phyloP scores from a whole-genome alignment of 306 rosid genomes.

The Fragaria vesca region DNA sequence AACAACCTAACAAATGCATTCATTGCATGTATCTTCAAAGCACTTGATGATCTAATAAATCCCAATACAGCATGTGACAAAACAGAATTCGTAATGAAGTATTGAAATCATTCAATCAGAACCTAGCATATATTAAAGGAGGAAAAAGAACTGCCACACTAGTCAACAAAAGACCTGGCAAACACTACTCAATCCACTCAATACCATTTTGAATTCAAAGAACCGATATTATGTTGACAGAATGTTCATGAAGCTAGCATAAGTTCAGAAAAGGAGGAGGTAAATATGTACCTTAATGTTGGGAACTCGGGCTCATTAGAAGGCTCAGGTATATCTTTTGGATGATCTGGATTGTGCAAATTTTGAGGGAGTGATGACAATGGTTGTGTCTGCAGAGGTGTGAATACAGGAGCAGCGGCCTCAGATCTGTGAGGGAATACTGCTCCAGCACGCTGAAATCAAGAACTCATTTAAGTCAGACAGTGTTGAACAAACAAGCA shows the following conservation, averaged over 20 bases:
- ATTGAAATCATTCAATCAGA: conserved; percentile 14
- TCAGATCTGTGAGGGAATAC: conserved; percentile 86
- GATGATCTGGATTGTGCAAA: conserved; percentile 48
- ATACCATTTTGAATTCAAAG: conserved; percentile 18
- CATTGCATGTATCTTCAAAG: background rate
- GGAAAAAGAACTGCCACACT: background rate
- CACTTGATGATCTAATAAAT: conserved; percentile 13
- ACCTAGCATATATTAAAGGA: background rate
- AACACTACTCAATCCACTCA: background rate
- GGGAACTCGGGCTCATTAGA: conserved; percentile 83
- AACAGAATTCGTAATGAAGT: background rate
- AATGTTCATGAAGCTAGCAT: background rate
- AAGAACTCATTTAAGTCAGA: conserved; percentile 17
- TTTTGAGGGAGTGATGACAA: conserved; percentile 76
- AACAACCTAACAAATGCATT: background rate
- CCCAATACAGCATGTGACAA: conserved; percentile 10
- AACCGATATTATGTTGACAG: background rate
- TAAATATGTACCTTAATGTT: conserved; percentile 61
- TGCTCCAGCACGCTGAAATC: conserved; percentile 88
- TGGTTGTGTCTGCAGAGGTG: conserved; percentile 90
- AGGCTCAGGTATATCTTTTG: conserved; percentile 59
- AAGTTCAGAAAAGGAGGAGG: conserved; percentile 26
- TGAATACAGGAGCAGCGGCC: conserved; percentile 77
- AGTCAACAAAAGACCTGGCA: background rate
- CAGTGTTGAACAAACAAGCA: conserved; percentile 19